Percentiles rank a stretch among this genome's conserved stretches.
phyloP scores from a whole-genome alignment of 2,329 filamentous ascomycete species.

The Pseudogymnoascus sp. region DNA sequence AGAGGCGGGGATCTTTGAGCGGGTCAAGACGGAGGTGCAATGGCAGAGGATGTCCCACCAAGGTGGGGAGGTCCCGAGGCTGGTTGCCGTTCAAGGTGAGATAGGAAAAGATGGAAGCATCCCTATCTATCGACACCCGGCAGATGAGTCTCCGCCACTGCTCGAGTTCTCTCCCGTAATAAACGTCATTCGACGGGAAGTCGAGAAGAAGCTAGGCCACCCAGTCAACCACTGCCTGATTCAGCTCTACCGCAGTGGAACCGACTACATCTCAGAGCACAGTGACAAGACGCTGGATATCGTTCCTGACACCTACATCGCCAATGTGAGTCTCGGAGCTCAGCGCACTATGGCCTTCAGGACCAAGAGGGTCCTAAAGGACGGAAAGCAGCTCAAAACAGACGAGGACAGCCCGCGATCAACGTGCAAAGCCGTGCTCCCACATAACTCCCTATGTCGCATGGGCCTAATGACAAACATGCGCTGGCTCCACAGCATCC shows the following conservation, averaged over 20 bases:
- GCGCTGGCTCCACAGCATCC: slow-evolving; percentile 87
- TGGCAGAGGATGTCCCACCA: slow-evolving; percentile 94
- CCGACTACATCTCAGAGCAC: slow-evolving; percentile 91
- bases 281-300: slow-evolving; percentile 97
- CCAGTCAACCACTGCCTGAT: slow-evolving; percentile 85
- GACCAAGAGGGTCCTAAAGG: slow-evolving; percentile 58
- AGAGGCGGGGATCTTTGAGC: slow-evolving; percentile 56
- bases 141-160: slow-evolving; percentile 76
- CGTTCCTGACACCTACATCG: slow-evolving; percentile 68
- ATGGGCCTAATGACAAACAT: slow-evolving; percentile 76
- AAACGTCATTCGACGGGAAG: slow-evolving; percentile 54
- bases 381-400: slow-evolving; percentile 10
- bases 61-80: slow-evolving; percentile 80
- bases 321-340: slow-evolving; percentile 89
- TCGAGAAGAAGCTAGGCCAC: slow-evolving; percentile 69
- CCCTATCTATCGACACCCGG: slow-evolving; percentile 90
- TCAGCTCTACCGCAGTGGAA: slow-evolving; percentile 81
- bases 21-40: slow-evolving; percentile 63
- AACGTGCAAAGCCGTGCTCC: slow-evolving; percentile 57
- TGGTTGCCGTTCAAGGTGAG: slow-evolving; percentile 81
- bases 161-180: slow-evolving; percentile 69
- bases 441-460: slow-evolving; percentile 82
- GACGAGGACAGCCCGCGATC: slow-evolving; percentile 16
- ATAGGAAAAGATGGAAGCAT: slow-evolving; percentile 61
- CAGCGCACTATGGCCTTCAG: slow-evolving; percentile 84